phyloP scores from a whole-genome alignment of 805 yeast species.

The Middelhovenomyces tepae region DNA sequence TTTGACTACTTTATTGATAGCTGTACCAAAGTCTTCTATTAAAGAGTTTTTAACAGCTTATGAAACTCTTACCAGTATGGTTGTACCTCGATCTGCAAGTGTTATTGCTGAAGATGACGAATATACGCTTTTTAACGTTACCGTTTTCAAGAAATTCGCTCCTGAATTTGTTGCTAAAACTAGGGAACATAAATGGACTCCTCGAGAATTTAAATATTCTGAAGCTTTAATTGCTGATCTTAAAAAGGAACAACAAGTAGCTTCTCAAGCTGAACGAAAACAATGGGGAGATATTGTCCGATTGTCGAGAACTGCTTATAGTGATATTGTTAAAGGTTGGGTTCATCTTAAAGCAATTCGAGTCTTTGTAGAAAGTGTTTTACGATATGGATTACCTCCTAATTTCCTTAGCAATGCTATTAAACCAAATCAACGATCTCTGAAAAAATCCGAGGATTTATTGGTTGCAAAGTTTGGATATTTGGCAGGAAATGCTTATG shows the following conservation, averaged over 20 bases:
- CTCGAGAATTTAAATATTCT: constrained; percentile 84
- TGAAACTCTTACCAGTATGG: constrained; percentile 70
- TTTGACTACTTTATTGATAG: constrained; percentile 75
- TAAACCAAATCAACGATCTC: constrained; percentile 35
- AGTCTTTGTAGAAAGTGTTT: constrained; percentile 82
- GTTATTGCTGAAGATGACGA: constrained; percentile 66
- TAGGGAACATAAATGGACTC: constrained; percentile 83
- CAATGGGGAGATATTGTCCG: constrained; percentile 67
- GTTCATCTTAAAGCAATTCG: constrained; percentile 82
- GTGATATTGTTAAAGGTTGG: constrained; percentile 81
- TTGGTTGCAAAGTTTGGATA: constrained; percentile 73
- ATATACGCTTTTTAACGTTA: constrained; percentile 62
- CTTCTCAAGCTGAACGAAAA: constrained; percentile 64
- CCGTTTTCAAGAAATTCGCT: constrained; percentile 74
- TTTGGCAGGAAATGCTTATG: constrained; percentile 83
- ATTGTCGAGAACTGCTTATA: constrained; percentile 80
- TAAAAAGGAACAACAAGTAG: constrained; percentile 70
- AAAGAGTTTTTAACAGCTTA: constrained; percentile 57
- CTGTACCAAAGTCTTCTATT: constrained; percentile 64
- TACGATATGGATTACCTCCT: constrained; percentile 96
- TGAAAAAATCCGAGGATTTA: constrained; percentile 56
- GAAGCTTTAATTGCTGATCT: constrained; percentile 64
- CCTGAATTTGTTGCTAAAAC: constrained; percentile 59
- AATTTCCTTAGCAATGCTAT: constrained; percentile 54
- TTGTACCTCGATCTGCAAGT: constrained; percentile 85